Conservation (phyloP, 2,329 filamentous ascomycete genomes). For the Scytalidium lignicola region DNA sequence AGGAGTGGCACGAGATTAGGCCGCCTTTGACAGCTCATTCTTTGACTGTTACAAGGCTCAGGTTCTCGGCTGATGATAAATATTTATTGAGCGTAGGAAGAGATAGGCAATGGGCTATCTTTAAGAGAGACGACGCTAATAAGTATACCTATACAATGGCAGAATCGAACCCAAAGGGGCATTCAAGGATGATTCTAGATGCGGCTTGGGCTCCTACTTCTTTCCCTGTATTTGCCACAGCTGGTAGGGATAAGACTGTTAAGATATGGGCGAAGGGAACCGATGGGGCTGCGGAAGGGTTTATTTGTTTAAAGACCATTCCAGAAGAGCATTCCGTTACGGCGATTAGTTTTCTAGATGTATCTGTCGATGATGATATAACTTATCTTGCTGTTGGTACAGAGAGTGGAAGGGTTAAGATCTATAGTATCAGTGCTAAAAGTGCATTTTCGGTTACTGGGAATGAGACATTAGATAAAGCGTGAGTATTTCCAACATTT, state of each 20-base stretch:
- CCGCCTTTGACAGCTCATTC: slow-evolving; percentile 81
- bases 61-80: slow-evolving; percentile 70
- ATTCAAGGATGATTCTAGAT: slow-evolving; percentile 88
- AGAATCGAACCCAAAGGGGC: slow-evolving; percentile 73
- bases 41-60: slow-evolving; percentile 76
- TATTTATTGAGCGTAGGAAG: slow-evolving; percentile 83
- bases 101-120: slow-evolving; percentile 88
- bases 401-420: slow-evolving; percentile 35
- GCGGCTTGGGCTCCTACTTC: slow-evolving; percentile 66
- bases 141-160: slow-evolving; percentile 47
- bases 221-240: slow-evolving; percentile 68
- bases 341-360: slow-evolving; percentile 60
- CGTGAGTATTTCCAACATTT: slow-evolving; percentile 12
- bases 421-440: slow-evolving; percentile 19
- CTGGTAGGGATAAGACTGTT: slow-evolving; percentile 81
- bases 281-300: slow-evolving; percentile 19
- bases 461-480: slow-evolving; percentile 10
- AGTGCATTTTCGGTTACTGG: slow-evolving; percentile 24
- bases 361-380: slow-evolving; percentile 23
- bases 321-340: slow-evolving; percentile 58
- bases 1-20: slow-evolving; percentile 79
- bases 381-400: slow-evolving; percentile 51
- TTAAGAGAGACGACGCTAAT: slow-evolving; percentile 44
- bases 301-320: slow-evolving; percentile 41
- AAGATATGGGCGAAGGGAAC: slow-evolving; percentile 56